Evolutionary conservation across 1,284 basidiomycete species (phyloP), one percentile per base, ranked within the genome.

Genomic region (Melampsora larici-populina): DNA sequence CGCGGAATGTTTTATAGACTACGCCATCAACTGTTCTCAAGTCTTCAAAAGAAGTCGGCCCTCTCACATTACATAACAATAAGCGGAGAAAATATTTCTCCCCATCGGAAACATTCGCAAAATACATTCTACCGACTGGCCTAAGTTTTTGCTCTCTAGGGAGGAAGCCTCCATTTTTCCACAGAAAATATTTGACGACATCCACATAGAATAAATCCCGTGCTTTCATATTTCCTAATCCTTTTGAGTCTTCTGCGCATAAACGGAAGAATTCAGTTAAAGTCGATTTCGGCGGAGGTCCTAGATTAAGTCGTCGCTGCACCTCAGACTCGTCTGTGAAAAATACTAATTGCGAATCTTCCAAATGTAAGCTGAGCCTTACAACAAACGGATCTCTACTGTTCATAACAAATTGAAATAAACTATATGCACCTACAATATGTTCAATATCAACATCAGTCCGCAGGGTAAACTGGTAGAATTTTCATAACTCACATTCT

Each of bases 371-470:
- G 3, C 7, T 31, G 18, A 70, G 26, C 7, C 69, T 3, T 1
- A 36, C 40, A 1, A 70, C 55, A 8, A 55, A n/a, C 2, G 55
- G 69, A 11, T 1, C 9, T 2, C 69, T 0, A 21, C 29, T 79
- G 79, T 86, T 84, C 33, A 85, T 80, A 2, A 80, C 76, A 77
- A 84, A 85, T 5, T 84, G 80, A 43, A 84, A 82, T 18, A 87
- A 81, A 3, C 83, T 83, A 84, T 84, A 86, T 1, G 73, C 70
- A 15, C 84, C 85, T 76, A 86, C 85, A 36, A 33, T 18, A 9
- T 36, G 36, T 36, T 36, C 36, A 36, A 36, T n/a, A 36, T 36
- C 9, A 36, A 36, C 36, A 36, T 36, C 9, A 3, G 36, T 9
- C n/a, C n/a, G n/a, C n/a, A n/a, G n/a, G n/a, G n/a, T n/a, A n/a